Conservation (phyloP, 352 stramenopile species). For the Phytophthora idaei region DNA sequence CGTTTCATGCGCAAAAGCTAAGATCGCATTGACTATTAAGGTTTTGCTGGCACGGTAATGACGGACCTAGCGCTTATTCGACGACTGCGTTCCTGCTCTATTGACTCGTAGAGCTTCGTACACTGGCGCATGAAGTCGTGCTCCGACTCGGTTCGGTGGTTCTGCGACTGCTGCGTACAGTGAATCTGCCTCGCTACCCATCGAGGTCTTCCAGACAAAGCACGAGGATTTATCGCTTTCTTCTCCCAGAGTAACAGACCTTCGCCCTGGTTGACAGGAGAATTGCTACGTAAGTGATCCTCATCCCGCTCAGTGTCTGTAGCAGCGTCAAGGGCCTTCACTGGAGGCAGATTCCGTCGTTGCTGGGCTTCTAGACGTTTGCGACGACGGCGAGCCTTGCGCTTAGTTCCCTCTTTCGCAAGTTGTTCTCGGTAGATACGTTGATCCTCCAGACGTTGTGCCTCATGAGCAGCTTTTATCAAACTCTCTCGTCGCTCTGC, state of each 20-base stretch:
- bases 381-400: conserved; percentile 42
- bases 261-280: conserved; percentile 10
- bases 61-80: conserved; percentile 9
- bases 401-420: conserved; percentile 45
- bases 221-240: conserved; percentile 13
- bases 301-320: conserved; percentile 7
- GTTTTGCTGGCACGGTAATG: conserved; percentile 1
- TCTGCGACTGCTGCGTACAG: conserved; percentile 21
- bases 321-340: conserved; percentile 10
- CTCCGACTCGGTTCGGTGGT: conserved; percentile 12
- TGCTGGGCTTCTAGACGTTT: conserved; percentile 37
- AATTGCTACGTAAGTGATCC: not conserved
- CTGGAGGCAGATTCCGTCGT: conserved; percentile 5
- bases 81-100: conserved; percentile 21
- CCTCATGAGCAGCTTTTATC: conserved; percentile 42
- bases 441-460: conserved; percentile 55
- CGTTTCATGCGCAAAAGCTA: conserved; percentile 21
- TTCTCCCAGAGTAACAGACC: conserved; percentile 34
- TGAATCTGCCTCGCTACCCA: conserved; percentile 28
- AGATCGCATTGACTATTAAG: conserved; percentile 11
- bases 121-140: conserved; percentile 31
- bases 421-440: conserved; percentile 53
- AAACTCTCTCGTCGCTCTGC: conserved; percentile 30
- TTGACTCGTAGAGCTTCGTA: conserved; percentile 24
- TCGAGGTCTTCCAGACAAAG: conserved; percentile 11